Base-by-base conservation (phyloP, 2,329 filamentous ascomycete genomes). In the Fusarium lyarnte region DNA sequence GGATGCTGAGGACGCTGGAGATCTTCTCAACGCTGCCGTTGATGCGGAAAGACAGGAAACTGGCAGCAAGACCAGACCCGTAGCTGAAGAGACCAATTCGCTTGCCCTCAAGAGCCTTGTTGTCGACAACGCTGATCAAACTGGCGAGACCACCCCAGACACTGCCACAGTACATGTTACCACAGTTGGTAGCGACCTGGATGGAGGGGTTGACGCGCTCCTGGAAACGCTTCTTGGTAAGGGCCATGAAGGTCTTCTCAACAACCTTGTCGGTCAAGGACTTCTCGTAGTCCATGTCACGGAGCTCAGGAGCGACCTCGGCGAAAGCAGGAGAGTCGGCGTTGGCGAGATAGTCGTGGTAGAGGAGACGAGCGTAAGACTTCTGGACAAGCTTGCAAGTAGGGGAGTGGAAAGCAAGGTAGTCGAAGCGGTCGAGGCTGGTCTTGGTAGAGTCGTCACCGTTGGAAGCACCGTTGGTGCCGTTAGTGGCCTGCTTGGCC, bases 331-430 rank as follows among this genome's bases (percentile, higher is more conserved):
- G 83, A 82, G 87, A 86, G 70, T 90, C 86, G 52, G 93, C 89
- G 82, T 94, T 88, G 81, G 85, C 85, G 39, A 95, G 87, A 86
- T 92, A 96, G 85, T 96, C 93, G 81, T 95, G 94, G 88, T 96
- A 96, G 64, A 95, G 86, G 73, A 96, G 87, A 75, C 93, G 92
- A 67, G 89, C 93, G 80, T 94, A 96, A 23, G 92, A 94, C 86
- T 96, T 96, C 80, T 92, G 87, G 69, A 96, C 93, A 64, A 94
- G 87, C 87, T 96, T 96, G 91, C 93, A 96, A 72, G 91, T 95
- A 43, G 93, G 93, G 23, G 93, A 88, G 83, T 96, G 93, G 90
- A 95, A 96, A 68, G 90, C 83, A 80, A 96, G 84, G 85, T 94
- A 93, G 83, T 95, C 93, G 82, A 96, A 96, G 79, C 92, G 91